Conservation (phyloP, 1,284 basidiomycete species). For the Caloboletus firmus region DNA sequence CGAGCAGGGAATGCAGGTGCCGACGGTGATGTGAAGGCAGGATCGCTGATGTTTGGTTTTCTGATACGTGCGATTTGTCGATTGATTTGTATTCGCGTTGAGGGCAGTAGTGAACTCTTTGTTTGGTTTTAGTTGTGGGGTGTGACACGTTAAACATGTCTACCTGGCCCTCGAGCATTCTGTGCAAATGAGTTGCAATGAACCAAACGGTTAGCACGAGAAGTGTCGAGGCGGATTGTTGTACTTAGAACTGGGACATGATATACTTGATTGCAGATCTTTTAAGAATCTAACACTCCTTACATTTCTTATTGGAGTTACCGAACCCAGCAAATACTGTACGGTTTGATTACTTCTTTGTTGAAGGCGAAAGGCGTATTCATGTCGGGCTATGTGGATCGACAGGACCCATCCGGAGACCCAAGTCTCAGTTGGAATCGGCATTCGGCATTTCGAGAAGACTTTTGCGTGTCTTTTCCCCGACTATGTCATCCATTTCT, state of each 20-base stretch:
- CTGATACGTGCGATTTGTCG: not conserved
- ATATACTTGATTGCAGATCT: too few relatives aligned
- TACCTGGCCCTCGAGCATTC: not conserved
- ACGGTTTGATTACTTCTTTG: too few relatives aligned
- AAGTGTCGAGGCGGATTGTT: not conserved
- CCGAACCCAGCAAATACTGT: too few relatives aligned
- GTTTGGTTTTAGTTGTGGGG: not conserved
- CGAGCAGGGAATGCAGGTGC: conserved; percentile 11
- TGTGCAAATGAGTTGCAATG: not conserved
- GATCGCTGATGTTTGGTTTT: not conserved
- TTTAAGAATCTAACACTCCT: too few relatives aligned
- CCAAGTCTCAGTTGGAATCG: too few relatives aligned
- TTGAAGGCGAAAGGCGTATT: too few relatives aligned
- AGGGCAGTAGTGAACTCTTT: not conserved
- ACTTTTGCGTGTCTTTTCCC: too few relatives aligned
- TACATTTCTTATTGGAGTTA: too few relatives aligned
- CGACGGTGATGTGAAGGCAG: conserved; percentile 21
- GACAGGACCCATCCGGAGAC: too few relatives aligned
- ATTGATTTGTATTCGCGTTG: conserved; percentile 18
- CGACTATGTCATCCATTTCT: too few relatives aligned
- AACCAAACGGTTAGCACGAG: not conserved
- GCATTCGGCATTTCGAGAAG: too few relatives aligned
- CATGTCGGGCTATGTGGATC: too few relatives aligned
- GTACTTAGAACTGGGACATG: not conserved
- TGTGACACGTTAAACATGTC: not conserved